Evolutionary conservation across 2,329 filamentous ascomycete genomes (phyloP), one percentile per base, ranked within the genome.

Genomic region (Lachnellula hyalina): DNA sequence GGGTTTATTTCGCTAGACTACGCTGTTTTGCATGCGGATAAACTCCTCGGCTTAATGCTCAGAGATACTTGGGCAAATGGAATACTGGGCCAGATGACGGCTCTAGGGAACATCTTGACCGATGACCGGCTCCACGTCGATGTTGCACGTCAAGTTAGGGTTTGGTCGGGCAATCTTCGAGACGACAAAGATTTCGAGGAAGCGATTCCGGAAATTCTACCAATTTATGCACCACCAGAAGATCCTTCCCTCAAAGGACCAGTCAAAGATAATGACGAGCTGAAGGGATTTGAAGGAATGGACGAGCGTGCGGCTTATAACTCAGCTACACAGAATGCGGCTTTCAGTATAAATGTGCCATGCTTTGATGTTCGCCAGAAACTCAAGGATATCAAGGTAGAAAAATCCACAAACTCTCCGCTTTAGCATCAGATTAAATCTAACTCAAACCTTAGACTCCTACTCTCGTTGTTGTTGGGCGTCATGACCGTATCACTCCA

Each of bases 1-100:
- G 50, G 50, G 4, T 52, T 52, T 28, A 45, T 52, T 41, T 12
- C 50, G 15, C 50, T 52, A 14, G 50, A 47, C 50, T 52, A 52
- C 40, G 50, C 50, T 7, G 9, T 52, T 21, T 21, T 45, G 11
- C 50, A 52, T 14, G 25, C n/a, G 3, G 28, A 46, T 38, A 34
- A 41, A 34, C 25, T 52, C 9, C 12, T 32, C 34, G 50, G 50
- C 11, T 21, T 52, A 32, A 17, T 41, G 5, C 38, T 41, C 15
- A n/a, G 38, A 6, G 38, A 41, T 9, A 41, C 38, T n/a, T 41
- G 38, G 38, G 38, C 38, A 6, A n/a, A 41, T 11, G 38, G 38
- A 4, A 4, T 41, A 11, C 6, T 41, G 4, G 38, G 38, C 15
- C 11, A 12, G 38, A 41, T 41, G 38, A 41, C 38, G 17, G 38